These are phyloP conservation scores for Vitrella brassicaformis DNA, from an alignment of 73 alveolate species.

Conservation along the genomic window DNA sequence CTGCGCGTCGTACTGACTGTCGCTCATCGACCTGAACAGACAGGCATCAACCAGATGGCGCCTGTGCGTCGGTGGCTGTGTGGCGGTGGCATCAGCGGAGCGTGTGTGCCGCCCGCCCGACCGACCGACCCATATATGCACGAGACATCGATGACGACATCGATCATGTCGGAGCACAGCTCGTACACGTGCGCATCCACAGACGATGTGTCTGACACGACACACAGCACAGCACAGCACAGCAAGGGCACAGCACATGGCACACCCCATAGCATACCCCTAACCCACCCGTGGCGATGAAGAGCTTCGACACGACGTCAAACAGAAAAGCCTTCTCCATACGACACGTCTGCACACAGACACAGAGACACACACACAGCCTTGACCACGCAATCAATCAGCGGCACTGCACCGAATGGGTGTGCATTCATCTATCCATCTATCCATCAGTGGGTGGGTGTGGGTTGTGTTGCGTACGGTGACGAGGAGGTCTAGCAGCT, in stretches of 20 bases:
- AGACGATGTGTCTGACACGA: conserved; percentile 23
- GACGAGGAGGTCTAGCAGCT: conserved; percentile 56
- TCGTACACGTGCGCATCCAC: conserved; percentile 59
- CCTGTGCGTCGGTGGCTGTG: no score
- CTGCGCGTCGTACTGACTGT: no score
- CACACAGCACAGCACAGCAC: neutral
- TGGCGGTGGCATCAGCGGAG: no score
- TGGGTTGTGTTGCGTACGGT: neutral
- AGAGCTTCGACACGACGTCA: conserved; percentile 71
- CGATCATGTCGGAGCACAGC: conserved; percentile 79
- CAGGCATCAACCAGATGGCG: no score
- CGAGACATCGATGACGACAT: conserved; percentile 70
- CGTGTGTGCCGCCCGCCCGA: no score
- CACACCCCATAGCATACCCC: conserved; percentile 64
- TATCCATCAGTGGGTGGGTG: no score
- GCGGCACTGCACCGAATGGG: no score
- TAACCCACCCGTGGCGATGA: conserved; percentile 69
- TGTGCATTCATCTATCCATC: no score
- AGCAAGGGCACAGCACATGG: conserved; percentile 43
- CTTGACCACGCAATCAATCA: no score
- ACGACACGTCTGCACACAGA: conserved; percentile 37
- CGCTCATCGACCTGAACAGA: no score
- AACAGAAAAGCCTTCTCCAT: conserved; percentile 77
- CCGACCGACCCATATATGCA: conserved; percentile 78
- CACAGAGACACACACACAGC: no score